Percentiles rank a stretch among this genome's conserved stretches.
Conservation (phyloP, 495 filamentous ascomycete genomes). For the Bombardia bombarda region DNA sequence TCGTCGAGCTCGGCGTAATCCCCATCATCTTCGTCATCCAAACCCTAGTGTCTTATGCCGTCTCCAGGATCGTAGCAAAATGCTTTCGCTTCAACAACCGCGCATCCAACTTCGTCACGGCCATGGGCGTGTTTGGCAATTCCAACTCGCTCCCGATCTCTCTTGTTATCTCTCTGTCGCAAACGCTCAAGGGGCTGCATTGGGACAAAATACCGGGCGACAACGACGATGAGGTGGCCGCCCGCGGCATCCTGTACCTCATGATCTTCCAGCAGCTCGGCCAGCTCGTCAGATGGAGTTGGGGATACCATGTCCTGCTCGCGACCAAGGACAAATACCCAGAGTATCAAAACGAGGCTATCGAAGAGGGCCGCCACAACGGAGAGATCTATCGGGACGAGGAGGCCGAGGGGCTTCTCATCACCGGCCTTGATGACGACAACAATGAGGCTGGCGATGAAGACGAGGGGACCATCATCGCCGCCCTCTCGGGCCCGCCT, state of each 20-base stretch:
- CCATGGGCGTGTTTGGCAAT: slow-evolving; percentile 98
- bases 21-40: slow-evolving; percentile 87
- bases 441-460: slow-evolving; percentile 19
- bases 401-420: slow-evolving; percentile 19
- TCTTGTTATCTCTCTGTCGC: slow-evolving; percentile 84
- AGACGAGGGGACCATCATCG: too few species aligned
- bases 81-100: slow-evolving; percentile 74
- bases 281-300: slow-evolving; percentile 93
- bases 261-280: slow-evolving; percentile 97
- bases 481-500: slow-evolving; percentile 11
- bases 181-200: slow-evolving; percentile 84
- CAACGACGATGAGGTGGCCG: slow-evolving; percentile 90
- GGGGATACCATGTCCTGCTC: slow-evolving; percentile 90
- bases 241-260: slow-evolving; percentile 88
- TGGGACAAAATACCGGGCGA: slow-evolving; percentile 88
- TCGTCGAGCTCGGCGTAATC: slow-evolving; percentile 84
- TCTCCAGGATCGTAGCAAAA: slow-evolving; percentile 60
- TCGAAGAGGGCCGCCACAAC: slow-evolving; percentile 64
- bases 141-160: slow-evolving; percentile 98
- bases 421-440: slow-evolving; percentile 20
- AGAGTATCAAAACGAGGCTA: slow-evolving; percentile 44
- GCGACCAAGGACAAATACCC: slow-evolving; percentile 68
- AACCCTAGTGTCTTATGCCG: slow-evolving; percentile 72
- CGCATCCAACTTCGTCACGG: slow-evolving; percentile 84
- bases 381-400: slow-evolving; percentile 44